Evolutionary conservation across 805 yeast genomes (phyloP).

Genomic region (Cyberlindnera galapagoensis): DNA sequence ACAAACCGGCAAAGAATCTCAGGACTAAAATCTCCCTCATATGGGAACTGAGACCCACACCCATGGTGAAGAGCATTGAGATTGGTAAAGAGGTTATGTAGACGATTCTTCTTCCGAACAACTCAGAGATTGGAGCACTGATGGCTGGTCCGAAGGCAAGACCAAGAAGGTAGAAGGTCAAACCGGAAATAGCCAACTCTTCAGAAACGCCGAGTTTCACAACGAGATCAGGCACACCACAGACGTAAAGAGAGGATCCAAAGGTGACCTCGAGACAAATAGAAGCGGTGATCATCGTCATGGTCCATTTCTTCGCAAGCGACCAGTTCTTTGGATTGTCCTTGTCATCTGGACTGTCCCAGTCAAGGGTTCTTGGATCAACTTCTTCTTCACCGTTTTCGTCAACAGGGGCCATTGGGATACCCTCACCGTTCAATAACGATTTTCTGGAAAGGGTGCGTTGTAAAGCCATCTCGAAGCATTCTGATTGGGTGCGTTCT

Average conservation of each 20-base stretch:
- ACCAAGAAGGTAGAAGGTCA: conserved; percentile 67
- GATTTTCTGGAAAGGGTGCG: conserved; percentile 23
- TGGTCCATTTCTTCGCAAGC: conserved; percentile 51
- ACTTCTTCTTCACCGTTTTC: conserved; percentile 24
- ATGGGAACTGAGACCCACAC: conserved; percentile 59
- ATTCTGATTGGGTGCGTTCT: conserved; percentile 12
- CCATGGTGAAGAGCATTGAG: conserved; percentile 69
- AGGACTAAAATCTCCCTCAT: conserved; percentile 58
- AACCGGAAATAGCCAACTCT: conserved; percentile 59
- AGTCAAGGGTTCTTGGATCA: conserved; percentile 38
- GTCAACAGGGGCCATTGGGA: conserved; percentile 3
- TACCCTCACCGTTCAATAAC: conserved; percentile 4
- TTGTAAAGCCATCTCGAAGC: conserved; percentile 18
- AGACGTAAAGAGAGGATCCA: conserved; percentile 68
- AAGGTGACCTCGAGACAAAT: conserved; percentile 65
- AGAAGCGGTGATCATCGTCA: conserved; percentile 58
- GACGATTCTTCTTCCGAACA: conserved; percentile 59
- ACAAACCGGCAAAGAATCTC: conserved; percentile 67
- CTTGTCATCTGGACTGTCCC: conserved; percentile 59
- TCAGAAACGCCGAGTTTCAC: conserved; percentile 44
- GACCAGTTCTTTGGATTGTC: conserved; percentile 72
- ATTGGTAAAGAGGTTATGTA: conserved; percentile 54
- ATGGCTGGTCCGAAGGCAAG: conserved; percentile 63
- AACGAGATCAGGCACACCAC: conserved; percentile 53
- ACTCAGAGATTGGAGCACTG: conserved; percentile 68